These are phyloP conservation scores for Neurospora discreta DNA, from an alignment of 495 filamentous ascomycete species.

Conservation along the genomic window DNA sequence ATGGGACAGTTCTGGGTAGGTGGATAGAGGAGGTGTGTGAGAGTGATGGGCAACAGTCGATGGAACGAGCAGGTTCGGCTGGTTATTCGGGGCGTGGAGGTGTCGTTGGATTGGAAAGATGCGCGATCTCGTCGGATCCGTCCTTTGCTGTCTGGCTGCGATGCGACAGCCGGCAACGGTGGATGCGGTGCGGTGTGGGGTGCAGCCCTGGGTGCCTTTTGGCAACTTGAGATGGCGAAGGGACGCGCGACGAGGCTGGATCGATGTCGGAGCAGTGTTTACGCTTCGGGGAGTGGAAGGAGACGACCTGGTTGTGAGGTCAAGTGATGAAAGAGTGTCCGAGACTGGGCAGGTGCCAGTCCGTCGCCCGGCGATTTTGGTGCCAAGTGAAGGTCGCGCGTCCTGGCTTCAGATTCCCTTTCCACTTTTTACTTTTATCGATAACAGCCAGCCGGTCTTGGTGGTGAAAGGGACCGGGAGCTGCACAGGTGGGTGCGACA, in stretches of 20 bases:
- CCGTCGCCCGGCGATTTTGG: neutral
- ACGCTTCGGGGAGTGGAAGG: neutral
- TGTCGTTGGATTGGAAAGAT: neutral
- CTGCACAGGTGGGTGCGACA: neutral
- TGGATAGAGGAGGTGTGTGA: neutral
- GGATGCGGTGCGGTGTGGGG: neutral
- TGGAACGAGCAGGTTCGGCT: neutral
- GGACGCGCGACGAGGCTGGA: neutral
- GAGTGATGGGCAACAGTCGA: neutral
- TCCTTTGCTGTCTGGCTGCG: neutral
- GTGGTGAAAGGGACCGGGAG: neutral
- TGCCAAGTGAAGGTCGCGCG: neutral
- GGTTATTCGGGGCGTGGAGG: neutral
- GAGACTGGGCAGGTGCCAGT: neutral
- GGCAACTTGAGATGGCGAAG: neutral
- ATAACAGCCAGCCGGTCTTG: conserved; percentile 6
- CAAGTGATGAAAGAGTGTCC: neutral
- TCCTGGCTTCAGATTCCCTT: neutral
- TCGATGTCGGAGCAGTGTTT: neutral
- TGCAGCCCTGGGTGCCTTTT: neutral
- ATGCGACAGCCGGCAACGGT: neutral
- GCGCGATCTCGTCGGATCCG: neutral
- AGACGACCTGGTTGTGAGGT: neutral
- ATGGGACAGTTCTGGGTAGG: neutral
- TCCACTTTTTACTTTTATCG: conserved; percentile 24